These are phyloP conservation scores for Santalum album DNA, from an alignment of 164 flowering plant genomes.

Conservation along the genomic window DNA sequence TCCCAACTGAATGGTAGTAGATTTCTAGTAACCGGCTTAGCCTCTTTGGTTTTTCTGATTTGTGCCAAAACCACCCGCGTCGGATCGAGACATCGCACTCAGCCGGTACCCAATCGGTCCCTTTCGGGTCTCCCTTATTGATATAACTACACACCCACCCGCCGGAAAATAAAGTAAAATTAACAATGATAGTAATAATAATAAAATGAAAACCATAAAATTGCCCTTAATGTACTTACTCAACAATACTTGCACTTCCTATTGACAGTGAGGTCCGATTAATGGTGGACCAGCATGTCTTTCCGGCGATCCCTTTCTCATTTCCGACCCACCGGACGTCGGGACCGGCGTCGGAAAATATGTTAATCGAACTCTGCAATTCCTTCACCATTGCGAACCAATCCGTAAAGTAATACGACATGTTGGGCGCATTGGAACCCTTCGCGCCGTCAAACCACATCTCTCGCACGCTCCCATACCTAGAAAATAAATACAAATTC, in stretches of 20 bases:
- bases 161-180: too few species aligned
- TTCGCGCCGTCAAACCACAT: slow-evolving; percentile 98
- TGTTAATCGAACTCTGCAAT: slow-evolving; percentile 71
- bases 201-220: too few species aligned
- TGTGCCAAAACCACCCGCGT: slow-evolving; percentile 93
- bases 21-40: slow-evolving; percentile 56
- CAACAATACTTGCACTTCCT: slow-evolving; percentile 51
- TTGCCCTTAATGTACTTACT: slow-evolving; percentile 21
- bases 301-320: slow-evolving; percentile 70
- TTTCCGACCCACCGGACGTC: slow-evolving; percentile 85
- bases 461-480: slow-evolving; percentile 77
- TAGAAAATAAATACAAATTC: slow-evolving; percentile 6
- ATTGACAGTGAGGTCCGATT: slow-evolving; percentile 54
- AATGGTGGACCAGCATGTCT: slow-evolving; percentile 80
- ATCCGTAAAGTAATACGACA: slow-evolving; percentile 65
- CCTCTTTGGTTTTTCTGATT: slow-evolving; percentile 54
- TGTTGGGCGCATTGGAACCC: slow-evolving; percentile 65
- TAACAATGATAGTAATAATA: too few species aligned
- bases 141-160: slow-evolving; percentile 50
- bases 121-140: slow-evolving; percentile 60
- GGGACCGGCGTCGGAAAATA: slow-evolving; percentile 93
- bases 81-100: slow-evolving; percentile 93
- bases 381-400: slow-evolving; percentile 92
- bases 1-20: slow-evolving; percentile 83
- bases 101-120: slow-evolving; percentile 75